Evolutionary conservation across 2,329 filamentous ascomycete species (phyloP), one percentile per base, ranked within the genome.

Genomic region (Penicillium capsulatum): DNA sequence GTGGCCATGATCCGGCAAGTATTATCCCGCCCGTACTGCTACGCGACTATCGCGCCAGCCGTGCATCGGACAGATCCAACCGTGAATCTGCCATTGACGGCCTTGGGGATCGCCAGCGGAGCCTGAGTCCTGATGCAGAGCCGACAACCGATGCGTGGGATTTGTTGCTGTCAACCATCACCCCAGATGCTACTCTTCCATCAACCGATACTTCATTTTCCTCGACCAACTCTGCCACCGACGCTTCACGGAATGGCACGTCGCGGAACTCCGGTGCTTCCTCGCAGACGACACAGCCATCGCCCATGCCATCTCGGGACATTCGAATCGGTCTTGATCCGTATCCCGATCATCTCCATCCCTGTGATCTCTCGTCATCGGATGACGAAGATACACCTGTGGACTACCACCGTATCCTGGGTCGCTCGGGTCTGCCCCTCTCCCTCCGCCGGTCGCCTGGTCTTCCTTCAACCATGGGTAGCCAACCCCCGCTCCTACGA

Each of bases 131-230:
- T 4, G 69, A 71, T 35, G 68, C 67, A 30, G 58, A 64, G 26
- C 53, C 67, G 38, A 73, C 70, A 27, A 75, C 79, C 47, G 73
- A 75, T 34, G 72, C 73, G 1, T 96, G 90, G 90, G 84, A 91
- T 44, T 87, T 82, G 3, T 79, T 96, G 37, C 71, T 89, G 41
- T 83, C 77, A 5, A 94, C 86, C 0, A 76, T 96, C 45, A 83
- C 85, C 0, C 86, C 87, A 0, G 89, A 95, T 60, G 81, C 84
- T 11, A 83, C 86, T 45, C 76, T 86, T 2, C 87, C 89, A 0
- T 94, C 85, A 53, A 78, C 80, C 2, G 80, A 85, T 19, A 90
- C 88, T 1, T 95, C 89, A 0, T 95, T 95, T 60, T 77, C 82
- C 0, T 90, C 86, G 2, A 57, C 54, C 11, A 57, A 61, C 16